phyloP scores from a whole-genome alignment of 1,139 yeast genomes.

The Debaryomyces subglobosus region DNA sequence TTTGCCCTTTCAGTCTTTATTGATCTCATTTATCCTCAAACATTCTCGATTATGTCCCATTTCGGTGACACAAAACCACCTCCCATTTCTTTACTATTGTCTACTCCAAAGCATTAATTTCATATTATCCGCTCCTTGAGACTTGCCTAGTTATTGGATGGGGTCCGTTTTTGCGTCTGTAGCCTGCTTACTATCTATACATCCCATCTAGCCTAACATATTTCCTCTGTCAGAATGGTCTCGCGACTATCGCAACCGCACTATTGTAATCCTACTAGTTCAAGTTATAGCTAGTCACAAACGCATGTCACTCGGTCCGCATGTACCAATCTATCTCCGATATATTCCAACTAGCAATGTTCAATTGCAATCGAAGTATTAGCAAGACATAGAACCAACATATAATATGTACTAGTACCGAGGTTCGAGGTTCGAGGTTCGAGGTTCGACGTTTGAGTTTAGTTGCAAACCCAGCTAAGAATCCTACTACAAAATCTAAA shows the following conservation, averaged over 20 bases:
- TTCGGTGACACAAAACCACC: slow-evolving; percentile 1
- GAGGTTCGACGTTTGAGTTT: too few species aligned
- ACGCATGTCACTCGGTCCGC: not conserved
- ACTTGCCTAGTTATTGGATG: not conserved
- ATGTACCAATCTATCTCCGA: not conserved
- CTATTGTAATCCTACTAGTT: not conserved
- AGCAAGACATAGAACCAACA: too few species aligned
- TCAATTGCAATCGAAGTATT: too few species aligned
- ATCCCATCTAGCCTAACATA: not conserved
- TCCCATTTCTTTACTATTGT: not conserved
- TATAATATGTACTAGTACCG: too few species aligned
- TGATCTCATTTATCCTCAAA: slow-evolving; percentile 5
- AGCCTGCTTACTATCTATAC: not conserved
- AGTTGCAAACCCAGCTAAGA: too few species aligned
- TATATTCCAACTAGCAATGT: too few species aligned
- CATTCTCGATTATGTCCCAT: not conserved
- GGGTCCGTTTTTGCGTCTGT: not conserved
- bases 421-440: too few species aligned
- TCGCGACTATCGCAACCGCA: not conserved
- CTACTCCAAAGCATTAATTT: not conserved
- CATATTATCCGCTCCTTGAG: not conserved
- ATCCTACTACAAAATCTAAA: too few species aligned
- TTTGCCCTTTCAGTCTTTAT: not conserved
- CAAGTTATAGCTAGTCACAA: not conserved
- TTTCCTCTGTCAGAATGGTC: not conserved